Evolutionary conservation across 352 stramenopile species (phyloP).

Genomic region (Pythium pectinolyticum): DNA sequence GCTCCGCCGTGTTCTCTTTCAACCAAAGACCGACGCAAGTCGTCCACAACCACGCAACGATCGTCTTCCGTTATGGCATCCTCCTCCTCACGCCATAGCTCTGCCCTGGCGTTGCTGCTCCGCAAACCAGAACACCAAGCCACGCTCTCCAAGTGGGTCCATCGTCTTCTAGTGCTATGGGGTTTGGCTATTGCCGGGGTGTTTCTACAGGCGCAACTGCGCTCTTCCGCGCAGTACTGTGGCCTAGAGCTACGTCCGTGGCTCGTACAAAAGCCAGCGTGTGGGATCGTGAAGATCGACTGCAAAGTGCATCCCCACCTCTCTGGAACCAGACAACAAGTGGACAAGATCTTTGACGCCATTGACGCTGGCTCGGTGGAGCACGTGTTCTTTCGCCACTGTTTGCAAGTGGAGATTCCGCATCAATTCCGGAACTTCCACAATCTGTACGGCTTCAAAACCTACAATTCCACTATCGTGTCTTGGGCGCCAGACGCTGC

Average conservation of each 20-base stretch:
- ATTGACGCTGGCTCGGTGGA: constrained; percentile 1
- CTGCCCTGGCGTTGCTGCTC: too few relatives aligned
- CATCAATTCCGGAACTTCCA: constrained; percentile 1
- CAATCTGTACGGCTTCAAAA: constrained; percentile 17
- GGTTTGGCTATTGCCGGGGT: constrained; percentile 21
- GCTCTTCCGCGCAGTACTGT: constrained; percentile 12
- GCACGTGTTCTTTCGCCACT: constrained; percentile 16
- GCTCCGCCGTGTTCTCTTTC: too few relatives aligned
- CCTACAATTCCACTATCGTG: constrained; percentile 20
- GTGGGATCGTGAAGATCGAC: constrained; percentile 26
- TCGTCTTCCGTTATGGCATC: too few relatives aligned
- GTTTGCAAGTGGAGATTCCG: constrained; percentile 10
- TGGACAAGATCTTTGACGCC: background rate
- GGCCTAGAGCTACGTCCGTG: constrained; percentile 34
- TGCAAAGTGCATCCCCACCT: too few relatives aligned
- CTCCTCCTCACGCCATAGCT: too few relatives aligned
- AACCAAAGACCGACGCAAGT: too few relatives aligned
- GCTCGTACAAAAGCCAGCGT: constrained; percentile 26
- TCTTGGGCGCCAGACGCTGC: background rate
- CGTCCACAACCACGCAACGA: too few relatives aligned
- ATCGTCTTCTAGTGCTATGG: constrained; percentile 10
- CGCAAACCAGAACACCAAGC: too few relatives aligned
- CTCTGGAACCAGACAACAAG: background rate
- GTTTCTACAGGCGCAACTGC: constrained; percentile 22
- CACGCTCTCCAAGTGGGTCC: constrained; percentile 6